phyloP scores from a whole-genome alignment of 257 asterid species.

The Solanum arcanum region DNA sequence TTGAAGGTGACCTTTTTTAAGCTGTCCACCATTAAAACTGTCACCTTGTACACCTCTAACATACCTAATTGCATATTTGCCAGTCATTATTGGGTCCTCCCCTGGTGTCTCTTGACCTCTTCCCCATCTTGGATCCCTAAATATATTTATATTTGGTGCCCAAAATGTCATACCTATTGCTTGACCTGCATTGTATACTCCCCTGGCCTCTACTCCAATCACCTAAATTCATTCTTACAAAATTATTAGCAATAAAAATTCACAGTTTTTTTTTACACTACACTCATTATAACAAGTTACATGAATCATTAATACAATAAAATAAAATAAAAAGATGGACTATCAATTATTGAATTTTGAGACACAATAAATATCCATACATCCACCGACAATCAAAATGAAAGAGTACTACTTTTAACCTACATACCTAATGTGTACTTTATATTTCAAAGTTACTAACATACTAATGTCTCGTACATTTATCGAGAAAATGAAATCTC shows the following conservation, averaged over 20 bases:
- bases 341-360: not conserved
- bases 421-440: not conserved
- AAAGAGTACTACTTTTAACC: not conserved
- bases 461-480: not conserved
- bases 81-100: constrained; percentile 54
- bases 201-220: constrained; percentile 66
- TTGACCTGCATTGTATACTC: constrained; percentile 64
- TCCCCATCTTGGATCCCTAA: constrained; percentile 87
- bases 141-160: constrained; percentile 80
- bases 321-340: not conserved
- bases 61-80: constrained; percentile 46
- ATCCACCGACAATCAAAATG: not conserved
- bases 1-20: constrained; percentile 26
- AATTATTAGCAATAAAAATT: no score
- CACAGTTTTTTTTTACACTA: not conserved
- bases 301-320: not conserved
- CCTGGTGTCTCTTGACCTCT: constrained; percentile 92
- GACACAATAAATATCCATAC: not conserved
- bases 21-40: constrained; percentile 32
- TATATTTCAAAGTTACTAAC: not conserved
- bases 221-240: constrained; percentile 10
- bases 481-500: not conserved
- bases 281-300: no score
- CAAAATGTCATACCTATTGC: constrained; percentile 79
- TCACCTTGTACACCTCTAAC: constrained; percentile 82